Conservation (phyloP, 2,329 filamentous ascomycete genomes). For the Pleoardoris graminearum region DNA sequence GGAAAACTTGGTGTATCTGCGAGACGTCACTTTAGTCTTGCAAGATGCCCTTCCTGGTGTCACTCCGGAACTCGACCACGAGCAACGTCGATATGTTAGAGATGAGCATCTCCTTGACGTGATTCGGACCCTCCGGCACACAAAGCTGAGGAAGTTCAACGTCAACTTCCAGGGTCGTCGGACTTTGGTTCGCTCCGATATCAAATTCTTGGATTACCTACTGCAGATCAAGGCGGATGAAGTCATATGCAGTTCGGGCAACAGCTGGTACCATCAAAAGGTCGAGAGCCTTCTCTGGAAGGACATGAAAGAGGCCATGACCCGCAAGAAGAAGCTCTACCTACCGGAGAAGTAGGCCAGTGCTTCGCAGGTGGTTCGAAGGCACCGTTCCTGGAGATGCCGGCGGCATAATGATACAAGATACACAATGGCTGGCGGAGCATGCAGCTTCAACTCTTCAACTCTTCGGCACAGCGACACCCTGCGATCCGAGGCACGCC, state of each 20-base stretch:
- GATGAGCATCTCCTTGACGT: slow-evolving; percentile 53
- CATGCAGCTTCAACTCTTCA: too few species aligned
- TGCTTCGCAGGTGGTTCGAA: too few species aligned
- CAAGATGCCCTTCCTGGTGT: slow-evolving; percentile 51
- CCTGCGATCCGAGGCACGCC: too few species aligned
- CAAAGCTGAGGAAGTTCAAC: slow-evolving; percentile 48
- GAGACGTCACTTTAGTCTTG: slow-evolving; percentile 50
- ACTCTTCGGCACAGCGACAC: too few species aligned
- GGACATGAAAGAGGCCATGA: slow-evolving; percentile 41
- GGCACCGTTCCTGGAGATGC: too few species aligned
- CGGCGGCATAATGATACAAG: too few species aligned
- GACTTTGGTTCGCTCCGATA: slow-evolving; percentile 39
- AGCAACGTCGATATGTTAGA: slow-evolving; percentile 54
- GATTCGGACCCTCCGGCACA: slow-evolving; percentile 49
- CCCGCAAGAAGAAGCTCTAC: slow-evolving; percentile 44
- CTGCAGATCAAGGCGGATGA: slow-evolving; percentile 51
- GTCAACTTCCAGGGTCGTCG: slow-evolving; percentile 51
- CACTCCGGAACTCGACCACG: slow-evolving; percentile 45
- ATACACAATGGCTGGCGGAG: too few species aligned
- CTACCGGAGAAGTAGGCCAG: slow-evolving; percentile 3
- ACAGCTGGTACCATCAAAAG: slow-evolving; percentile 34
- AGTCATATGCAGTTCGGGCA: slow-evolving; percentile 27
- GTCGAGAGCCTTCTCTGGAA: slow-evolving; percentile 36
- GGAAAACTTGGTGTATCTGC: slow-evolving; percentile 52
- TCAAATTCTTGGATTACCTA: slow-evolving; percentile 51